phyloP scores from a whole-genome alignment of 2,329 filamentous ascomycete species.

The Epicoccum sorghinum region DNA sequence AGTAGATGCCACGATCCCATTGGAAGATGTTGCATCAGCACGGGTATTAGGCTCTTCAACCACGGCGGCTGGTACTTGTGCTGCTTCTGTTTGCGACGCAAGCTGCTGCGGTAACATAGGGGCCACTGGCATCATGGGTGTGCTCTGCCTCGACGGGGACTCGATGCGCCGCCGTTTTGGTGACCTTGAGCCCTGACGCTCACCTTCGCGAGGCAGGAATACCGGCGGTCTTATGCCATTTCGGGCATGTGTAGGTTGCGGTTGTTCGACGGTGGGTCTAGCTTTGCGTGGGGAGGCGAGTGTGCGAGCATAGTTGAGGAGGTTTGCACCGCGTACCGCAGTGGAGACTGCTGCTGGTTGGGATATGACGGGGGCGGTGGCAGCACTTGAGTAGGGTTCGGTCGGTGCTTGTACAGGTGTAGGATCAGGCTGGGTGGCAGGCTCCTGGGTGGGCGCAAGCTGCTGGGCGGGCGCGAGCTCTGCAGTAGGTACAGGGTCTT shows the following conservation, averaged over 20 bases:
- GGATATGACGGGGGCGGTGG: background rate
- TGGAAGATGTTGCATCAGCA: background rate
- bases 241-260: background rate
- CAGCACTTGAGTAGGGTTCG: background rate
- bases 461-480: conserved; percentile 30
- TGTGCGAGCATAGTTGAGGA: too few relatives aligned
- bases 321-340: too few relatives aligned
- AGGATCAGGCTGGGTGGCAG: background rate
- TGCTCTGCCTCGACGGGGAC: conserved; percentile 4
- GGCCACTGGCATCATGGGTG: conserved; percentile 5
- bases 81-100: background rate
- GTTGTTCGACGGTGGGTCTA: background rate
- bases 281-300: background rate
- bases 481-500: too few relatives aligned
- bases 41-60: background rate
- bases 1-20: conserved; percentile 5
- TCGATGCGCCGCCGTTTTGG: conserved; percentile 32
- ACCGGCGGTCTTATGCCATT: background rate
- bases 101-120: conserved; percentile 6
- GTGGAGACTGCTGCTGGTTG: background rate
- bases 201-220: conserved; percentile 14
- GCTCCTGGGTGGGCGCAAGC: conserved; percentile 33
- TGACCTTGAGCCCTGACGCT: conserved; percentile 19
- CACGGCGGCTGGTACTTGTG: background rate
- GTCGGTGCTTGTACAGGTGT: background rate